Percentiles rank a stretch among this genome's conserved stretches.
phyloP scores from a whole-genome alignment of 805 yeast genomes.

The Saccharomyces paradoxus region DNA sequence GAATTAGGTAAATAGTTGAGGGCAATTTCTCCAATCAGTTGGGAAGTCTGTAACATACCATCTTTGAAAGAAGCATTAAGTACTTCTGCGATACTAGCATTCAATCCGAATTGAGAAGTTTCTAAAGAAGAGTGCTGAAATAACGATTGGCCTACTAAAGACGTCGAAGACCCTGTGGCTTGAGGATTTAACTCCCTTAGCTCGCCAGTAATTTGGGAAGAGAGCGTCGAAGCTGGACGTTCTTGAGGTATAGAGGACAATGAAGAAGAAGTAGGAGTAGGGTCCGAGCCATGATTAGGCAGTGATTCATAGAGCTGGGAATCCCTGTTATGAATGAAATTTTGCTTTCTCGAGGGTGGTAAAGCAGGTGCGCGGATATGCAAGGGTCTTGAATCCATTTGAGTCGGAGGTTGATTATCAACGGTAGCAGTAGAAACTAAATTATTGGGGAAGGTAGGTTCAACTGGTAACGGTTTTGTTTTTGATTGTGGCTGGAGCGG shows the following conservation, averaged over 20 bases:
- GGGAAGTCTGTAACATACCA: conserved; percentile 52
- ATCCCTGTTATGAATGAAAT: conserved; percentile 8
- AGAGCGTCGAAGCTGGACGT: conserved; percentile 10
- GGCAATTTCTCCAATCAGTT: conserved; percentile 79
- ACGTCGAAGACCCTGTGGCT: conserved; percentile 35
- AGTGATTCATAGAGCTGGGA: background rate
- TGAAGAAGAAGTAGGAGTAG: conserved; percentile 8
- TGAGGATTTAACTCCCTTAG: conserved; percentile 34
- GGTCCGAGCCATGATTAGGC: conserved; percentile 5
- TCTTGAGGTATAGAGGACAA: conserved; percentile 1
- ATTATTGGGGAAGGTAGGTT: conserved; percentile 9
- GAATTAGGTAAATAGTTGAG: conserved; percentile 48
- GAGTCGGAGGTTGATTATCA: conserved; percentile 1
- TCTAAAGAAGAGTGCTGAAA: conserved; percentile 42
- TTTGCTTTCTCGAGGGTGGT: conserved; percentile 49
- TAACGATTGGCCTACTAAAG: conserved; percentile 21
- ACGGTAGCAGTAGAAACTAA: conserved; percentile 6
- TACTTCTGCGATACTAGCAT: conserved; percentile 80
- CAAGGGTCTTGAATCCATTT: conserved; percentile 12
- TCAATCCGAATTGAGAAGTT: conserved; percentile 51
- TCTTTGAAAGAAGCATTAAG: conserved; percentile 66
- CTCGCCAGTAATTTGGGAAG: conserved; percentile 27
- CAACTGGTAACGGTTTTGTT: conserved; percentile 14
- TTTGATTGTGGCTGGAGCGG: conserved; percentile 32
- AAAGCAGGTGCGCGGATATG: conserved; percentile 43